Conservation (phyloP, 2,329 filamentous ascomycete species). For the Colletotrichum phormii region DNA sequence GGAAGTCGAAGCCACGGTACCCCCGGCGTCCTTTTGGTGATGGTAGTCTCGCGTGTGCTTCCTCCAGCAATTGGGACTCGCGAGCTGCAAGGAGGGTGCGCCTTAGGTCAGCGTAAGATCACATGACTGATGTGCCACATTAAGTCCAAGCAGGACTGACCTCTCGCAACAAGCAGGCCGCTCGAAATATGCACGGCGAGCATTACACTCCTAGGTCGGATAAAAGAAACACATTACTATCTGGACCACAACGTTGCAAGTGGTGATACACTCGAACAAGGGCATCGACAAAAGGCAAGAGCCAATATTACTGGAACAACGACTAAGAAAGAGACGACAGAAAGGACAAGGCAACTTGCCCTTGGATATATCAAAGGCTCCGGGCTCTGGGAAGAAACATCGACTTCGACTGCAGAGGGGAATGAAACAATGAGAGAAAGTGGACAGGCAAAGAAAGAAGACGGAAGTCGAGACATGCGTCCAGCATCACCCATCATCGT, state of each 20-base stretch:
- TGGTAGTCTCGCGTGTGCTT: neutral
- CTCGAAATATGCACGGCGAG: neutral
- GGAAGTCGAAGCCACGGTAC: neutral
- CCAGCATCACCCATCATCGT: neutral
- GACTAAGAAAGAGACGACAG: neutral
- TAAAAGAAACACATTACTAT: neutral
- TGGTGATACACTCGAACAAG: neutral
- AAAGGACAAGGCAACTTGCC: neutral
- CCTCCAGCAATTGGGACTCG: neutral
- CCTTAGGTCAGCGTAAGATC: neutral
- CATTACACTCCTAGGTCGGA: neutral
- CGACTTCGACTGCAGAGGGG: neutral
- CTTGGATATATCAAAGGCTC: neutral
- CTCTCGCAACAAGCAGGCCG: neutral
- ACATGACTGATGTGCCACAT: conserved; percentile 5
- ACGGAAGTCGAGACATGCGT: neutral
- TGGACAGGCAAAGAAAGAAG: neutral
- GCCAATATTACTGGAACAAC: neutral
- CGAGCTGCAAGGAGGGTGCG: neutral
- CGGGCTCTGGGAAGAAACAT: neutral
- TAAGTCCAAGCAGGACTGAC: neutral
- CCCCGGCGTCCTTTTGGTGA: neutral
- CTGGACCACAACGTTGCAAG: neutral
- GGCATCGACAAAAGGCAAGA: neutral
- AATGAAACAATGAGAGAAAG: neutral